Base-by-base conservation (phyloP, 1,284 basidiomycete species). In the Filobasidium uniguttulatum region DNA sequence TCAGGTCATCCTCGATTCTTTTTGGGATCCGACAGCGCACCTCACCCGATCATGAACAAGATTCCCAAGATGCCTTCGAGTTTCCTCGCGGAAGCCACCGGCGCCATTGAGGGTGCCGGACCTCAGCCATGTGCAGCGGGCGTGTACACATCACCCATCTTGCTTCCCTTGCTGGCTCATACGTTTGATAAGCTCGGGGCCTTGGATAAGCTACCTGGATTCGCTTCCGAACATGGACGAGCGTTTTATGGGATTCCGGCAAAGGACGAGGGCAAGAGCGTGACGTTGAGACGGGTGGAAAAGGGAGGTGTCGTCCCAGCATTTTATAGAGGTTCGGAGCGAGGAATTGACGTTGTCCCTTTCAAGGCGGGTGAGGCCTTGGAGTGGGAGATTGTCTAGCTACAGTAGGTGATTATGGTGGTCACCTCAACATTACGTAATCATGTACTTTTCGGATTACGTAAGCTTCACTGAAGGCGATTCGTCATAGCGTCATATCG, bases 11-110 rank as follows among this genome's bases (percentile, higher is more conserved):
- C 88, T 1, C 82, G 87, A 52, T 98, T 98, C 72, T 99, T 99
- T 79, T 75, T 99, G 41, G 94, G 94, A 15, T 94, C 89, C 17
- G 94, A 99, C 70, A 91, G 86, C 28, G 94, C 94, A 1, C 94
- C 94, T 23, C 94, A 99, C 67, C 82, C 85, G 1, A 74, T 81
- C 9, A 68, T 75, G n/a, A 75, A 75, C 52, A 99, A 99, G 70
- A 75, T 80, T 2, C 81, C 85, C 3, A 67, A 49, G 17, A 43
- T 68, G 19, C 48, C 56, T 15, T 35, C 46, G 12, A 49, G 38
- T 15, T 45, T 26, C 31, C 30, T 46, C 5, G 22, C 29, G 10
- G 28, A 30, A 7, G 22, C 23, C n/a, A 31, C 29, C 23, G 53
- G 53, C 6, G 28, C 38, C 5, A 38, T 48, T 22, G 50, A 51